These are phyloP conservation scores for Pseudozyma flocculosa DNA, from an alignment of 1,284 basidiomycete genomes.

Conservation along the genomic window DNA sequence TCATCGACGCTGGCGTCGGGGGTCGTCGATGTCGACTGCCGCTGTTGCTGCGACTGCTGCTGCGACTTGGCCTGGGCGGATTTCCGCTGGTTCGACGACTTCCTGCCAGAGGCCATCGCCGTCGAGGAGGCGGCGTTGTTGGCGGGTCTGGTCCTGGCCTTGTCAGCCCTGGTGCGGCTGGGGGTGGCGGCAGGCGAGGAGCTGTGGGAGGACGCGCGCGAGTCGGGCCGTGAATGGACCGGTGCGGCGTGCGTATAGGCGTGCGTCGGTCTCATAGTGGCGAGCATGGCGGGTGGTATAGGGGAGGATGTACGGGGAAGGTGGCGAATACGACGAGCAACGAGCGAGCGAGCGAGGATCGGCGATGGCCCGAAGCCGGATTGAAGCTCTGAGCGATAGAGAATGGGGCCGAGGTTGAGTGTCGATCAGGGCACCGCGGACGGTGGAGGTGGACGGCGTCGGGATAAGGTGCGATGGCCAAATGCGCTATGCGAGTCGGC, in stretches of 20 bases:
- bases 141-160: constrained; percentile 17
- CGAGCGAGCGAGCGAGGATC: too few relatives aligned
- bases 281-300: constrained; percentile 27
- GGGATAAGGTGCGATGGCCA: too few relatives aligned
- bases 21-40: neutral
- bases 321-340: too few relatives aligned
- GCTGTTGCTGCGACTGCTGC: neutral
- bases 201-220: constrained; percentile 28
- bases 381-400: too few relatives aligned
- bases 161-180: constrained; percentile 17
- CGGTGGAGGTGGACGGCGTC: too few relatives aligned
- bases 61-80: constrained; percentile 15
- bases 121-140: constrained; percentile 11
- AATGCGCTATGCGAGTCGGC: too few relatives aligned
- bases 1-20: neutral
- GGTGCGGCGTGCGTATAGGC: constrained; percentile 26
- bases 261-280: constrained; percentile 44
- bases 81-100: constrained; percentile 24
- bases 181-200: constrained; percentile 18
- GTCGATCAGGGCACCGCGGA: too few relatives aligned
- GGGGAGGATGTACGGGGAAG: neutral
- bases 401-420: too few relatives aligned
- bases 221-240: constrained; percentile 32
- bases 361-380: too few relatives aligned
- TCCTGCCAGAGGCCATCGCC: constrained; percentile 15